Percentiles rank a stretch among this genome's conserved stretches.
Evolutionary conservation across 2,329 filamentous ascomycete species (phyloP).

Genomic region (Penicillium brasilianum): DNA sequence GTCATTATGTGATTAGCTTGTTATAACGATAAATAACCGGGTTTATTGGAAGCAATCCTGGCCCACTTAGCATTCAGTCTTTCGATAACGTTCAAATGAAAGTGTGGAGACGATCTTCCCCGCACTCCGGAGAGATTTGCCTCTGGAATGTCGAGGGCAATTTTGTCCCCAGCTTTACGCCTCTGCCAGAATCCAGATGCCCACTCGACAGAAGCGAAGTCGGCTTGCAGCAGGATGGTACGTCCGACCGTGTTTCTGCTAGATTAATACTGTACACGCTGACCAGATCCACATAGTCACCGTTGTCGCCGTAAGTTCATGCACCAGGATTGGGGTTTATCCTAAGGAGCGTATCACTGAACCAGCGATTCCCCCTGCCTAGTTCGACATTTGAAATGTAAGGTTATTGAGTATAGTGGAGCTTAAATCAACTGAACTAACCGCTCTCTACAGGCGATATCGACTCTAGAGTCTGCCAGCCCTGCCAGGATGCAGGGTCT

Average conservation of each 20-base stretch:
- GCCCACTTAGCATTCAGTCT: neutral
- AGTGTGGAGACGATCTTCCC: slow-evolving; percentile 6
- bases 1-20: neutral
- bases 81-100: neutral
- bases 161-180: slow-evolving; percentile 24
- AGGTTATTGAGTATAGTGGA: neutral
- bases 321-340: neutral
- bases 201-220: slow-evolving; percentile 19
- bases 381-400: slow-evolving; percentile 36
- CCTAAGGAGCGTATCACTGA: neutral
- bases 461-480: slow-evolving; percentile 19
- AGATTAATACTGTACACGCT: neutral
- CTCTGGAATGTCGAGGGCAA: slow-evolving; percentile 15
- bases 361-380: neutral
- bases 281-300: slow-evolving; percentile 19
- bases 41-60: neutral
- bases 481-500: slow-evolving; percentile 23
- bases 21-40: neutral
- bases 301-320: slow-evolving; percentile 32
- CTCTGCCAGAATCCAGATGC: slow-evolving; percentile 16
- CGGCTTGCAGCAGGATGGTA: slow-evolving; percentile 33
- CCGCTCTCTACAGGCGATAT: slow-evolving; percentile 25
- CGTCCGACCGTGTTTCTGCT: neutral
- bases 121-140: slow-evolving; percentile 20
- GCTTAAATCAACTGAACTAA: neutral